A percentile compares a stretch with the other conserved stretches of the same genome.
phyloP scores from a whole-genome alignment of 805 yeast genomes.

The Ogataea neopini region DNA sequence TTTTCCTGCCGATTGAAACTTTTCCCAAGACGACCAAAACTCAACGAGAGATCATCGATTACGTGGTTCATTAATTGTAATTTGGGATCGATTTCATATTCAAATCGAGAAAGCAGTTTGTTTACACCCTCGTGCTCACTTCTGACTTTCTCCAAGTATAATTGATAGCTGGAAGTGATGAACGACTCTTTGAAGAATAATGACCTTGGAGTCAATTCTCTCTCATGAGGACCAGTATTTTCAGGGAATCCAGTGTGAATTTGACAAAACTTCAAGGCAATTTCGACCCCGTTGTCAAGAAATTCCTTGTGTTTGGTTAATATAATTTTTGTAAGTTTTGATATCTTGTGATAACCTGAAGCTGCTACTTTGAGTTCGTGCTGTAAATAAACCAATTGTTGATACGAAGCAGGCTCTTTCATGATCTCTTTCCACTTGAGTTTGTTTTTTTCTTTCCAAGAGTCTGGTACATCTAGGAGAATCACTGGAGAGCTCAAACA shows the following conservation, averaged over 20 bases:
- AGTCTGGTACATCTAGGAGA: constrained; percentile 21
- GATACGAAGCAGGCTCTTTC: constrained; percentile 21
- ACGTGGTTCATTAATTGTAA: constrained; percentile 8
- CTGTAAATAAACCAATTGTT: constrained; percentile 21
- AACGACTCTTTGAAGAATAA: constrained; percentile 26
- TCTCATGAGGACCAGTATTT: neutral
- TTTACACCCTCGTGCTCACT: constrained; percentile 20
- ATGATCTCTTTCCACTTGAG: constrained; percentile 24
- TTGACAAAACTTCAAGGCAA: constrained; percentile 16
- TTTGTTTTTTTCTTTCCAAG: constrained; percentile 26
- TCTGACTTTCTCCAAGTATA: constrained; percentile 24
- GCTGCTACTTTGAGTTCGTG: constrained; percentile 16
- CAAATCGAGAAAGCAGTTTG: constrained; percentile 19
- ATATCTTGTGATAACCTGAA: constrained; percentile 8
- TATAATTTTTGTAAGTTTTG: constrained; percentile 12
- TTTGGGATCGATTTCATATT: constrained; percentile 15
- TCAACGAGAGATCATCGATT: neutral
- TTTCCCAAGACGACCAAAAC: constrained; percentile 4
- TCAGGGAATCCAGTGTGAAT: constrained; percentile 16
- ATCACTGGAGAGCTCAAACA: constrained; percentile 15
- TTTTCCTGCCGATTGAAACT: constrained; percentile 12
- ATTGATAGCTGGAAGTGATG: constrained; percentile 27
- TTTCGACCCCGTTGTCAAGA: constrained; percentile 10
- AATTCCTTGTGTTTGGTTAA: constrained; percentile 17
- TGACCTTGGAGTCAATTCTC: constrained; percentile 27